phyloP scores from a whole-genome alignment of 495 filamentous ascomycete species.

The Penicilliopsis zonata region DNA sequence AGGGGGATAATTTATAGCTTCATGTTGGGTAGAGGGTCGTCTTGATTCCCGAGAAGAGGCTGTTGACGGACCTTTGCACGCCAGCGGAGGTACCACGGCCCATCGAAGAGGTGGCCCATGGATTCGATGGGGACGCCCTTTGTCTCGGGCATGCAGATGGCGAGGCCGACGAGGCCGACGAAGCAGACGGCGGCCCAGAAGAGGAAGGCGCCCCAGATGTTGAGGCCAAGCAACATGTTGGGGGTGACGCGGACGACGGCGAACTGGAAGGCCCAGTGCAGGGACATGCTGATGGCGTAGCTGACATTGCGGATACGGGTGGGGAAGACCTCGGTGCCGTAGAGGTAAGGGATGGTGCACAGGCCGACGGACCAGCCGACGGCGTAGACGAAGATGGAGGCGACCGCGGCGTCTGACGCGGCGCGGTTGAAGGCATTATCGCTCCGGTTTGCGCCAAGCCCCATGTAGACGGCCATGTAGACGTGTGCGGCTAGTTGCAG shows the following conservation, averaged over 20 bases:
- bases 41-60: no score
- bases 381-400: constrained; percentile 35
- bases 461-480: constrained; percentile 32
- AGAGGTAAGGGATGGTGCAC: constrained; percentile 35
- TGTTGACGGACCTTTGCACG: no score
- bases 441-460: constrained; percentile 18
- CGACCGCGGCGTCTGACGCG: constrained; percentile 31
- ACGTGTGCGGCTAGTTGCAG: constrained; percentile 30
- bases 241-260: constrained; percentile 36
- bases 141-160: constrained; percentile 36
- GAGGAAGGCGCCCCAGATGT: constrained; percentile 34
- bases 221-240: constrained; percentile 30
- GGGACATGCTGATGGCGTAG: constrained; percentile 30
- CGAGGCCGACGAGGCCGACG: constrained; percentile 27
- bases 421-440: constrained; percentile 23
- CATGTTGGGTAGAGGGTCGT: no score
- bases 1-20: no score
- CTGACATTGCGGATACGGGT: constrained; percentile 32
- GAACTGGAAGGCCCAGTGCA: constrained; percentile 40
- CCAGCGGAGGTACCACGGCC: constrained; percentile 34
- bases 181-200: constrained; percentile 33
- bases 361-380: constrained; percentile 39
- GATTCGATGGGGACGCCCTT: constrained; percentile 31
- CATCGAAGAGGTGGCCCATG: constrained; percentile 33
- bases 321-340: constrained; percentile 36